Evolutionary conservation across 2,329 filamentous ascomycete genomes (phyloP), one percentile per base, ranked within the genome.

Genomic region (Tolypocladium pustulatum): DNA sequence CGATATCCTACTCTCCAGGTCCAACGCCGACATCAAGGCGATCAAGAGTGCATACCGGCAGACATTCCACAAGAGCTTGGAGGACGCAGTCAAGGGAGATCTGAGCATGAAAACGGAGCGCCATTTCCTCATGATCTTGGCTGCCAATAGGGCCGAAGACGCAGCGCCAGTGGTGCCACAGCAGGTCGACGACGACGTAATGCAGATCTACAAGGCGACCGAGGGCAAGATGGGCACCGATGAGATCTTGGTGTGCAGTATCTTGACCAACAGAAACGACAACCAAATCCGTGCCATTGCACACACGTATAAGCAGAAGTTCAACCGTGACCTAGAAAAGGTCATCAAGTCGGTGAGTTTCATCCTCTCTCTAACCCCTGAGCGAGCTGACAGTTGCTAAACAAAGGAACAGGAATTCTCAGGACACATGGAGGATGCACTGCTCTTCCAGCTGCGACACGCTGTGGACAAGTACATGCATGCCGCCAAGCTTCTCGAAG

Each of bases 361-460:
- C n/a, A 9, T 17, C 25, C 10, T 46, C 6, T 27, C 30, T 37
- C 8, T 25, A 17, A 15, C 22, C 22, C 27, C 22, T 53, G 43
- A 51, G 27, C 27, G 8, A 12, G 27, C 27, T 12, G 49, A n/a
- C 5, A n/a, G 20, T n/a, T 22, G 49, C 49, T 52, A 34, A 30
- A 22, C 37, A 10, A 17, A 20, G n/a, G 25, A 17, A 10, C 61
- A 86, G 75, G 86, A 94, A 67, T 97, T 97, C 73, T 89, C 87
- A 0, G 93, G 93, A 0, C 93, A 97, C 70, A 97, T 97, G 91
- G 80, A 92, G 70, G 83, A 90, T 20, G 91, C 91, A 0, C 81
- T 97, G 0, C 75, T 94, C 32, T 86, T 85, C 69, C 91, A 96
- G 71, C 76, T 97, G n/a, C 81, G 82, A 13, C 80, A 87, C 15